Evolutionary conservation across 495 filamentous ascomycete genomes (phyloP).

Genomic region (Podospora fimiseda): DNA sequence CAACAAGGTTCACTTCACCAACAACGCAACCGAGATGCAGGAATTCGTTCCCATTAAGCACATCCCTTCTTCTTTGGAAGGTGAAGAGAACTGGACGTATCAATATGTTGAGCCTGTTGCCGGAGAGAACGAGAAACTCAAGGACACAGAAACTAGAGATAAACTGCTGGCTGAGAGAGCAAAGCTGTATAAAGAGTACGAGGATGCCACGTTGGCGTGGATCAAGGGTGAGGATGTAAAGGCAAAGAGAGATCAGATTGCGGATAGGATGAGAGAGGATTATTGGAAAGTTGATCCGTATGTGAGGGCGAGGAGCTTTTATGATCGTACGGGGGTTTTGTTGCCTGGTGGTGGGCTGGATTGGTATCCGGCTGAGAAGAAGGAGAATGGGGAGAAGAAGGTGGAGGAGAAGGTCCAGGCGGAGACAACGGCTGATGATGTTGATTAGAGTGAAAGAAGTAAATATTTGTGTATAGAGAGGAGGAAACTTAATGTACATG

Average conservation of each 20-base stretch:
- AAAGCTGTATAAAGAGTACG: constrained; percentile 59
- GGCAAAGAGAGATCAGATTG: constrained; percentile 45
- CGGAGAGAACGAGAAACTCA: constrained; percentile 66
- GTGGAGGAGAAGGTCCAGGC: too few species aligned
- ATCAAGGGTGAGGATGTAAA: constrained; percentile 41
- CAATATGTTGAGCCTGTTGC: constrained; percentile 66
- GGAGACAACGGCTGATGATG: constrained; percentile 44
- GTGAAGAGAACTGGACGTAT: constrained; percentile 76
- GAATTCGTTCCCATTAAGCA: constrained; percentile 63
- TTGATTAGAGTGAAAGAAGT: constrained; percentile 38
- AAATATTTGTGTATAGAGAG: background rate
- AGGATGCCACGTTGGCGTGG: constrained; percentile 67
- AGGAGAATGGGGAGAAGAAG: constrained; percentile 21
- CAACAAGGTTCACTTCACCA: constrained; percentile 90
- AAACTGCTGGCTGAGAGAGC: constrained; percentile 54
- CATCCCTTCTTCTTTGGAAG: constrained; percentile 75
- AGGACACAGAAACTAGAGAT: constrained; percentile 57
- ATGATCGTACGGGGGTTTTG: constrained; percentile 69
- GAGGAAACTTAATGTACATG: too few species aligned
- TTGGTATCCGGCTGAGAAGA: constrained; percentile 52
- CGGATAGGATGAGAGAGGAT: constrained; percentile 56
- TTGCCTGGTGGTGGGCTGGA: constrained; percentile 57
- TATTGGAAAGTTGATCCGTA: constrained; percentile 86
- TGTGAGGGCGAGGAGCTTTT: constrained; percentile 61
- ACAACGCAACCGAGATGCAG: constrained; percentile 69